Base-by-base conservation (phyloP, 2,329 filamentous ascomycete species). In the Calonectria pteridis region DNA sequence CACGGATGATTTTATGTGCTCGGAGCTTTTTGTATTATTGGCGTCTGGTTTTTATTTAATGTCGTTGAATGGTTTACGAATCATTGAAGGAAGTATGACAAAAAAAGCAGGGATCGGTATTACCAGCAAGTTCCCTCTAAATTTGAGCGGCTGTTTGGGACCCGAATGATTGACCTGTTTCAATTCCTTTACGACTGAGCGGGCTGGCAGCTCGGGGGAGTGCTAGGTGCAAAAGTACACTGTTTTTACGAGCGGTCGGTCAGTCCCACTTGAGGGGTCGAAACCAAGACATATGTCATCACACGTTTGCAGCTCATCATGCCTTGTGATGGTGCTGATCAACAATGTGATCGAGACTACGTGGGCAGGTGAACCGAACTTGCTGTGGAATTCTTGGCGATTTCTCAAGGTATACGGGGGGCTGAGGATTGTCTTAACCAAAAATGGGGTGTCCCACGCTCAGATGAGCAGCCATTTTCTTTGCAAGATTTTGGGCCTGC, bases 1-100 rank as follows among this genome's bases (percentile, higher is more conserved):
- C 37, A 35, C 67, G 63, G 70, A 71, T 69, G 55, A 29, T 53
- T 67, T 67, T 65, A 46, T 46, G 59, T 46, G 59, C 37, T 64
- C 37, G 40, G 40, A 31, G 37, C 26, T 64, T n/a, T 28, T 43
- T 46, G 59, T 69, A 70, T 71, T 67, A 67, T 75, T 77, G 75
- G 77, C 77, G 74, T 49, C 23, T 26, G 65, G 75, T 73, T 62
- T 78, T 78, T 35, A 68, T 78, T 78, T 35, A 68, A 68, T 70
- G 77, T 63, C 33, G n/a, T 69, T 29, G 43, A 40, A 55, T 70
- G 58, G 37, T 64, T 46, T 53, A 70, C 37, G 67, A 70, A 46
- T 16, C 33, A 49, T 43, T 23, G 58, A 43, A 40, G 55, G 53
- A 69, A 55, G 40, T 43, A 69, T 37, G 55, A 35, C 20, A 11